phyloP scores from a whole-genome alignment of 768 basidiomycete species.

The Ephemerocybe angulata region DNA sequence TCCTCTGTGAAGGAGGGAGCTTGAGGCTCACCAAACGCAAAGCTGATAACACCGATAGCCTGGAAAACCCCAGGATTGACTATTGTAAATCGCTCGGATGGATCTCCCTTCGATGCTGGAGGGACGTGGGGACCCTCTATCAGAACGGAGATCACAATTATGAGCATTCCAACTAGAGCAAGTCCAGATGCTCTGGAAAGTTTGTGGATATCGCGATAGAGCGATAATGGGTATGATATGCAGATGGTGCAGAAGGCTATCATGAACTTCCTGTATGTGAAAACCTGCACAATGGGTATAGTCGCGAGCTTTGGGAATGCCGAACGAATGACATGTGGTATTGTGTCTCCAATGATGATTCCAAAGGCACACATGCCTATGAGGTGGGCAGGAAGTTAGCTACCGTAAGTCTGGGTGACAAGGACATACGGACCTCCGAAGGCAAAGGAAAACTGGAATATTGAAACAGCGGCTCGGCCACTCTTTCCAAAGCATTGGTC shows the following conservation, averaged over 20 bases:
- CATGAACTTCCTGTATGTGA: constrained; percentile 86
- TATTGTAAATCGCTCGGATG: constrained; percentile 68
- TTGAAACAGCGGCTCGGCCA: constrained; percentile 91
- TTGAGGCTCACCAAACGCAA: constrained; percentile 62
- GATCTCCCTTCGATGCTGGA: constrained; percentile 72
- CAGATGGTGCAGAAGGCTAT: constrained; percentile 82
- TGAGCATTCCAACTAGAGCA: constrained; percentile 88
- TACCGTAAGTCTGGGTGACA: not conserved
- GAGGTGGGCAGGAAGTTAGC: not conserved
- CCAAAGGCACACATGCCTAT: constrained; percentile 97
- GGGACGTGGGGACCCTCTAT: constrained; percentile 77
- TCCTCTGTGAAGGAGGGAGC: not conserved
- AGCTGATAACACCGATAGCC: constrained; percentile 96
- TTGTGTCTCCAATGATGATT: constrained; percentile 96
- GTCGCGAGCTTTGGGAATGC: constrained; percentile 68
- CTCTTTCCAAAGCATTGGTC: constrained; percentile 85
- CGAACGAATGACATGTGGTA: constrained; percentile 89
- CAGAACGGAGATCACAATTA: constrained; percentile 85
- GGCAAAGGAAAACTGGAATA: constrained; percentile 97
- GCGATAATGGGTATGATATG: constrained; percentile 91
- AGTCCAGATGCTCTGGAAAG: constrained; percentile 89
- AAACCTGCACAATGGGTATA: constrained; percentile 70
- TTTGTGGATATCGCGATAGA: constrained; percentile 98
- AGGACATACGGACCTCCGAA: constrained; percentile 69
- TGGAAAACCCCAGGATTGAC: constrained; percentile 82